Evolutionary conservation across 169 alveolate genomes (phyloP).

Genomic region (Eimeria falciformis): DNA sequence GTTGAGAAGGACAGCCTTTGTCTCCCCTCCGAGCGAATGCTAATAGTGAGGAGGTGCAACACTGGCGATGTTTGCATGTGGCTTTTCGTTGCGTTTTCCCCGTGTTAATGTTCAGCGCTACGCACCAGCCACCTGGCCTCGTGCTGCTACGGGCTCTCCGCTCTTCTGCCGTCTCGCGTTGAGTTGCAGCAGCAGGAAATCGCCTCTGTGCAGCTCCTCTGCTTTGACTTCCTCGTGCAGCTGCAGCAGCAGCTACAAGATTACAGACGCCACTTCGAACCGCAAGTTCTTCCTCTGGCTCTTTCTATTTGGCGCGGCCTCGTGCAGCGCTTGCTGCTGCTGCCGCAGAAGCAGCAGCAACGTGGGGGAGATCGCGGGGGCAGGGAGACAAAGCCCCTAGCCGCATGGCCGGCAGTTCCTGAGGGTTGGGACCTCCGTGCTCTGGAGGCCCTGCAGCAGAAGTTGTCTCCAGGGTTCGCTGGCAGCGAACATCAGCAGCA

Average conservation of each 20-base stretch:
- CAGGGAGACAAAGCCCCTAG: neutral
- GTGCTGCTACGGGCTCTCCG: conserved; percentile 55
- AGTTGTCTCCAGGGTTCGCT: neutral
- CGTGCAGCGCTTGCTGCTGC: conserved; percentile 40
- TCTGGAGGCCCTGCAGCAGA: neutral
- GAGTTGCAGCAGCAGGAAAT: conserved; percentile 75
- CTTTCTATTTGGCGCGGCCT: conserved; percentile 29
- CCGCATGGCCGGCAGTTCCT: neutral
- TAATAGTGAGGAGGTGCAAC: too few relatives aligned
- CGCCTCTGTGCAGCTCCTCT: conserved; percentile 61
- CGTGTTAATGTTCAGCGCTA: neutral
- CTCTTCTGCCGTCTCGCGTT: conserved; percentile 71
- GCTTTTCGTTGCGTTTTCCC: neutral
- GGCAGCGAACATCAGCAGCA: neutral
- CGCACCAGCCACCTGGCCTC: conserved; percentile 38
- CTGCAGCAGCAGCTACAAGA: conserved; percentile 73
- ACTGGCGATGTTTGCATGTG: neutral
- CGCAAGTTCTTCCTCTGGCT: conserved; percentile 17
- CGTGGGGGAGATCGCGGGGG: neutral
- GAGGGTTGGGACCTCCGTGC: neutral
- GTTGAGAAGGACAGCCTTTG: too few relatives aligned
- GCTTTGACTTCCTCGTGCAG: conserved; percentile 44
- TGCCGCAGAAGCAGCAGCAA: conserved; percentile 19
- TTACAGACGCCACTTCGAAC: conserved; percentile 72
- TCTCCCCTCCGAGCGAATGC: too few relatives aligned